These are phyloP conservation scores for Sistotremastrum suecicum DNA, from an alignment of 768 basidiomycete species.

Conservation along the genomic window DNA sequence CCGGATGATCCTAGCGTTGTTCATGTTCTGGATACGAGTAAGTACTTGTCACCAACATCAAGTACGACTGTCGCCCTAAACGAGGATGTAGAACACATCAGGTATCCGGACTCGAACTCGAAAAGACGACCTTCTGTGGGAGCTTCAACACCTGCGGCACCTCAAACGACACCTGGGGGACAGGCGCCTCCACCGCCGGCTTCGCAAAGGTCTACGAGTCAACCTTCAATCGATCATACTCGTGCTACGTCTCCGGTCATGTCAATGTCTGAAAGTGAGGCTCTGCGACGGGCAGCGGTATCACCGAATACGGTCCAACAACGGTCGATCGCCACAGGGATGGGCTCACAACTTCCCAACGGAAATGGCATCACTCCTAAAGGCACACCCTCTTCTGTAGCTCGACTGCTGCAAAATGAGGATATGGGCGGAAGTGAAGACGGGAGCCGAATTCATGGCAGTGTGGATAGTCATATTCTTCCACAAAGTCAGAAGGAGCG, in stretches of 20 bases:
- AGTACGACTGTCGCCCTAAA: neutral
- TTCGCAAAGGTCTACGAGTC: constrained; percentile 28
- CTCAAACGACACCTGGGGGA: constrained; percentile 6
- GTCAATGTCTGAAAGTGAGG: constrained; percentile 33
- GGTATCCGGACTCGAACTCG: constrained; percentile 72
- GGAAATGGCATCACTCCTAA: constrained; percentile 26
- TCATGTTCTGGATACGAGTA: constrained; percentile 93
- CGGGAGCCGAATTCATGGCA: too few species aligned
- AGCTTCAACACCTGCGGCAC: constrained; percentile 4
- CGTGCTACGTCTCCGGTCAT: constrained; percentile 55
- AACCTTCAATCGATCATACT: constrained; percentile 31
- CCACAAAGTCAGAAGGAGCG: neutral
- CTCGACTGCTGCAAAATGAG: too few species aligned
- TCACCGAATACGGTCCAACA: constrained; percentile 33
- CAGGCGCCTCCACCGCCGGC: neutral
- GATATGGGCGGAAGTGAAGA: too few species aligned
- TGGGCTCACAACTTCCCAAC: constrained; percentile 18
- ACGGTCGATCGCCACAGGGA: constrained; percentile 26
- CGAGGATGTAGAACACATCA: constrained; percentile 61
- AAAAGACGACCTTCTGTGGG: constrained; percentile 23
- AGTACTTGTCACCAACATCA: constrained; percentile 19
- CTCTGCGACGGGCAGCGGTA: constrained; percentile 52
- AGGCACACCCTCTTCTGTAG: constrained; percentile 15
- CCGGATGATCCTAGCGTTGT: constrained; percentile 69
- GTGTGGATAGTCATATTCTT: too few species aligned